Evolutionary conservation across 2,329 filamentous ascomycete species (phyloP), one percentile per base, ranked within the genome.

Genomic region (Penicillium polonicum): DNA sequence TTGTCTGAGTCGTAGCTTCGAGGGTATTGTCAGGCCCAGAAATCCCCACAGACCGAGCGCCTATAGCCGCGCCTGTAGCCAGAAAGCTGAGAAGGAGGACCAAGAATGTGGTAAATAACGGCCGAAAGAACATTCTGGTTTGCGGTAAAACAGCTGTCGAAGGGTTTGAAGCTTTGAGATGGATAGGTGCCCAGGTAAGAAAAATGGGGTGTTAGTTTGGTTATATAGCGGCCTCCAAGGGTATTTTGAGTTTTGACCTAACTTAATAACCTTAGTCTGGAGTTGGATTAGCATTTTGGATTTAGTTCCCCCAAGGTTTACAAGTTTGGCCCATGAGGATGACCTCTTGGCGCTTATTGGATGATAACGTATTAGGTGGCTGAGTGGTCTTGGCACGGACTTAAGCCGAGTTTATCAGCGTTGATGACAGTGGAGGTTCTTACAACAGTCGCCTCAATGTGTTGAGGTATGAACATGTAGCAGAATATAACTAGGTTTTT

Each of bases 301-400:
- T 25, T 31, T 43, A 25, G 39, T 19, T 25, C 15, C n/a, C 29
- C 43, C 39, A 29, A 17, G 12, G 27, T 13, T 27, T 27, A 33
- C 12, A 1, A 31, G 29, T 5, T 33, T 13, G 27, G 2, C 2
- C 21, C 46, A 38, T 51, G 53, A 17, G 52, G 54, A 57, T 25
- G 48, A 53, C 13, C 9, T 42, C 42, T 57, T 53, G 55, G 50
- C 50, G 55, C 42, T 53, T 36, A 48, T 42, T 52, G 48, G 53
- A 31, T 8, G 33, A 52, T 56, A 15, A 52, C 48, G 49, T 35
- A 23, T 27, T 15, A 5, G n/a, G 54, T 48, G 49, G 55, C 55
- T 52, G 33, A 52, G 49, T 12, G n/a, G 33, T 13, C 55, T 57
- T 57, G 55, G 55, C 55, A 36, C 33, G 55, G 49, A 57, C 7